Base-by-base conservation (phyloP, 2,329 filamentous ascomycete species). In the Anthostomella pinea region DNA sequence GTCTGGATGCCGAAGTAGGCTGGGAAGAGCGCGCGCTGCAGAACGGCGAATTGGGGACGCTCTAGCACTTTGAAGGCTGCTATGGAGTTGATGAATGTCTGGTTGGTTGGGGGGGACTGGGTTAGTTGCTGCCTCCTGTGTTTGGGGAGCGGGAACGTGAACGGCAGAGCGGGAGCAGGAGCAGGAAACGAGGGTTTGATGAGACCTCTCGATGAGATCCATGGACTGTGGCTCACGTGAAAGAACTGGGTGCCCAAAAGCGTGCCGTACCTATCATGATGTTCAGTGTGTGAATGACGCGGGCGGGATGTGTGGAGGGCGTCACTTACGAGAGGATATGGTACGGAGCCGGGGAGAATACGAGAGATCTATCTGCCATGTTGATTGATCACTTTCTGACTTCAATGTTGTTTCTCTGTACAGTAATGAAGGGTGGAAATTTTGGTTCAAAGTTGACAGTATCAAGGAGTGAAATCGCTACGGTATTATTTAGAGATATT, bases 1-100 rank as follows among this genome's bases (percentile, higher is more conserved):
- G 87, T 82, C 67, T 97, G 91, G 39, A 97, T 69, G 29, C 78
- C 72, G 62, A 97, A 97, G 72, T 95, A 98, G 53, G 87, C 74
- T 21, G 88, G 88, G 68, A 96, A 95, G 35, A 90, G 78, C 46
- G 79, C 79, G 48, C 80, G 75, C 65, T 96, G 91, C 20, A 96
- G 76, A 13, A 80, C 73, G 17, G 83, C 79, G 69, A 98, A 97
- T 58, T 87, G 80, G 0, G 87, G 79, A 17, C 87, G 80, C 17
- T 87, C 80, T 23, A 96, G 79, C 8, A 78, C 75, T 57, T 75
- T 81, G 72, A 85, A 95, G 54, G 87, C 81, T 37, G 90, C 71
- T 34, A 88, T 79, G 40, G 88, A 75, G 54, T 77, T 78, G 56
- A 82, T 63, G 64, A 95, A 96, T 37, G 85, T 84, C 81, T 85